Evolutionary conservation across 2,329 filamentous ascomycete genomes (phyloP).

Genomic region (Sclerotinia borealis): DNA sequence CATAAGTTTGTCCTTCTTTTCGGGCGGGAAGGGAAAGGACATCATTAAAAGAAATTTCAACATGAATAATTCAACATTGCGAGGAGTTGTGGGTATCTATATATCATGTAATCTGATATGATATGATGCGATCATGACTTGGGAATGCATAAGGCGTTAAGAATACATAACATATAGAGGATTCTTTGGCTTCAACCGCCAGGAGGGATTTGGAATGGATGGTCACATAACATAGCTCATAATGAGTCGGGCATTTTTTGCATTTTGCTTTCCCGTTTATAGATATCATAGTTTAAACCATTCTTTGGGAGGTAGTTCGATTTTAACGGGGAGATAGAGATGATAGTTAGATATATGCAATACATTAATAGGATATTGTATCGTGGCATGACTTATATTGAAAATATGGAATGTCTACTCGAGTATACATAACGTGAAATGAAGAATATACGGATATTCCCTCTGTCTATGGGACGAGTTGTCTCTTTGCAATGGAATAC

Average conservation of each 20-base stretch:
- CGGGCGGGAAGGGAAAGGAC: neutral
- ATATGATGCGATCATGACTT: neutral
- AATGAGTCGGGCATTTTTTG: neutral
- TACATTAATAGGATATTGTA: neutral
- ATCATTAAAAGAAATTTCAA: conserved; percentile 7
- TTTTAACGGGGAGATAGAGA: neutral
- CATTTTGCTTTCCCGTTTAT: neutral
- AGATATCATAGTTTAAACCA: neutral
- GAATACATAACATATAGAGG: conserved; percentile 2
- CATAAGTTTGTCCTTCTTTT: neutral
- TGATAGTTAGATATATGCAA: neutral
- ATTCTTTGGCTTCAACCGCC: conserved; percentile 10
- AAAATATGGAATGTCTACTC: no score
- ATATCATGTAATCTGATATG: conserved; percentile 7
- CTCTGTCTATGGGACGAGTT: no score
- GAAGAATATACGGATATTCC: no score
- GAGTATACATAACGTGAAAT: neutral
- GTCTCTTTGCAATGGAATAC: no score
- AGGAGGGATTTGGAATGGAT: neutral
- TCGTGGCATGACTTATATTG: no score
- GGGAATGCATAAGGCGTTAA: conserved; percentile 3
- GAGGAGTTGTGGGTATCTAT: conserved; percentile 6
- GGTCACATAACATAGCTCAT: neutral
- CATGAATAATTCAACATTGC: conserved; percentile 12
- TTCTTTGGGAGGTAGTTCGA: neutral